Evolutionary conservation across 768 basidiomycete genomes (phyloP), one percentile per base, ranked within the genome.

Genomic region (Exsudoporus frostii): DNA sequence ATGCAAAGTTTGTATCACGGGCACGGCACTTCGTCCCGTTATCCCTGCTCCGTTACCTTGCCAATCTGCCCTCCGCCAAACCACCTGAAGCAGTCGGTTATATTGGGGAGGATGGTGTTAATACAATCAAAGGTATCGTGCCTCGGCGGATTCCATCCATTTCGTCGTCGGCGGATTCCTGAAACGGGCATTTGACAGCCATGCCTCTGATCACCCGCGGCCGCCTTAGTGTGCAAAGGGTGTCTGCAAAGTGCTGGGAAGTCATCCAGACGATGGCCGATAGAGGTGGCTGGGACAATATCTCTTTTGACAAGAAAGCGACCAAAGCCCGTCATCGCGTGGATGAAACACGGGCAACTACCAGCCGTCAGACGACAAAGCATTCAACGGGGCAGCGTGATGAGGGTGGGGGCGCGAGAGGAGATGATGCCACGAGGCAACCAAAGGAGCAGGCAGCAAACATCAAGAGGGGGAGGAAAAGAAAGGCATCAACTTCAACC

Each of bases 181-280:
- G 37, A 60, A 38, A 38, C 11, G 13, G 39, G 57, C 39, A 55
- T 48, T 33, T 67, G 22, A 48, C 65, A 86, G 88, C 64, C 9
- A 95, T 94, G 91, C 79, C 85, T 45, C 74, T 98, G 20, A 79
- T 96, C 14, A 86, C 77, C 13, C 79, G 88, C 17, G 92, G 93
- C 4, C 75, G 94, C 48, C 76, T 97, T 39, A 95, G 92, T 64
- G 92, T 98, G 1, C 94, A 98, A 69, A 79, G 83, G 5, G 92
- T 93, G 0, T 73, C 78, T 22, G 73, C 79, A 53, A 73, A 68
- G 9, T 85, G 90, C 4, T 96, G 85, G 80, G 72, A 77, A 27
- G 78, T 80, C 1, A 77, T 94, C 10, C 63, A 73, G 17, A 56
- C 68, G 47, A 66, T 98, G 46, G 86, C 90, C 0, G 76, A 82